Percentiles rank a stretch among this genome's conserved stretches.
These are phyloP conservation scores for Nemania serpens DNA, from an alignment of 2,329 filamentous ascomycete species.

Conservation along the genomic window DNA sequence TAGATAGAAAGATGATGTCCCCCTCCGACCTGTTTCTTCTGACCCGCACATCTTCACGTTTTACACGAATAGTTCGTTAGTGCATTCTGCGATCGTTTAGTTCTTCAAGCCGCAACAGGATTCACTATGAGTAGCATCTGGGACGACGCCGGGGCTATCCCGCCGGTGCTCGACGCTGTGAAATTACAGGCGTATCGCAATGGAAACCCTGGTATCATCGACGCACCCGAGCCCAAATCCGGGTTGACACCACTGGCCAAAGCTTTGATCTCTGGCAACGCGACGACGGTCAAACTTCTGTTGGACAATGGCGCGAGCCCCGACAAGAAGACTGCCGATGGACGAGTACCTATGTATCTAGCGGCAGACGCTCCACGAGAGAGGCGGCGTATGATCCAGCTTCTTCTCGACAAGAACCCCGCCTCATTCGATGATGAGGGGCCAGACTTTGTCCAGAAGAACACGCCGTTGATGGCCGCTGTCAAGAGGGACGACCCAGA, in stretches of 20 bases:
- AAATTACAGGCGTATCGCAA: conserved; percentile 15
- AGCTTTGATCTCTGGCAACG: conserved; percentile 21
- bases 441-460: conserved; percentile 13
- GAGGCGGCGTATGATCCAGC: conserved; percentile 23
- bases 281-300: conserved; percentile 20
- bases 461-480: conserved; percentile 28
- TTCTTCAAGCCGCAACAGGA: neutral
- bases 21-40: neutral
- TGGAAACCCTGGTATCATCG: conserved; percentile 10
- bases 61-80: neutral
- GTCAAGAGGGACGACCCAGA: conserved; percentile 19
- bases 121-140: conserved; percentile 26
- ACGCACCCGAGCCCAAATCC: conserved; percentile 12
- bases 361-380: conserved; percentile 21
- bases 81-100: neutral
- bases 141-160: conserved; percentile 26
- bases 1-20: conserved; percentile 2
- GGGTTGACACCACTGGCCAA: conserved; percentile 26
- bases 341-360: conserved; percentile 25
- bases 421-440: conserved; percentile 20
- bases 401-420: conserved; percentile 27
- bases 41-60: neutral
- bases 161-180: conserved; percentile 8
- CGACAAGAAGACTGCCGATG: conserved; percentile 24
- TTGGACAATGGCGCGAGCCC: conserved; percentile 23